Evolutionary conservation across 2,329 filamentous ascomycete species (phyloP).

Genomic region (Paecilomyces dactylethromorphus): DNA sequence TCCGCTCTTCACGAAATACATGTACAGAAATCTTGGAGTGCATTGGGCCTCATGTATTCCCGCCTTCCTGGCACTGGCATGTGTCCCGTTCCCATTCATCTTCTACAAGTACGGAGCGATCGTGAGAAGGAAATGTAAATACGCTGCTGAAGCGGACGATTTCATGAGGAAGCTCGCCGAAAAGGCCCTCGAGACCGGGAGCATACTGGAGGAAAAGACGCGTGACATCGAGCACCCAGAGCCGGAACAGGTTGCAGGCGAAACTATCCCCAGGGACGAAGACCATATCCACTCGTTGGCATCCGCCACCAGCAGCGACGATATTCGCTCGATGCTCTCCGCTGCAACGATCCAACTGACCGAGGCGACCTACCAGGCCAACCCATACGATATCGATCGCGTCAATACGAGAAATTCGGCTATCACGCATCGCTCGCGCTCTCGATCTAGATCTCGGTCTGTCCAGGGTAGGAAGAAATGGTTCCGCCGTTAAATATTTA

Average conservation of each 20-base stretch:
- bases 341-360: background rate
- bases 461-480: background rate
- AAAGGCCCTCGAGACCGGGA: background rate
- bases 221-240: background rate
- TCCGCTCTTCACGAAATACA: slow-evolving; percentile 34
- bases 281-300: background rate
- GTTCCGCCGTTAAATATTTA: background rate
- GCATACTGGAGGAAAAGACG: background rate
- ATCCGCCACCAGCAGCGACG: background rate
- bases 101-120: slow-evolving; percentile 30
- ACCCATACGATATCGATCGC: slow-evolving; percentile 25
- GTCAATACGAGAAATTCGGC: slow-evolving; percentile 24
- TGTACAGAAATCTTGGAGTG: slow-evolving; percentile 35
- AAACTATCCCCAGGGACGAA: background rate
- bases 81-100: slow-evolving; percentile 30
- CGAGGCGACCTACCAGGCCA: slow-evolving; percentile 18
- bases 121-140: slow-evolving; percentile 30
- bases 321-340: background rate
- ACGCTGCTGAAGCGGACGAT: slow-evolving; percentile 22
- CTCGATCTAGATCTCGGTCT: background rate
- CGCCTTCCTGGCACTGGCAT: slow-evolving; percentile 31
- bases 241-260: background rate
- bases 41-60: slow-evolving; percentile 36
- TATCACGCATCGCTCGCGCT: slow-evolving; percentile 13
- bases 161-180: slow-evolving; percentile 18